Percentiles rank a stretch among this genome's conserved stretches.
phyloP scores from a whole-genome alignment of 2,329 filamentous ascomycete species.

The Neocucurbitaria cava region DNA sequence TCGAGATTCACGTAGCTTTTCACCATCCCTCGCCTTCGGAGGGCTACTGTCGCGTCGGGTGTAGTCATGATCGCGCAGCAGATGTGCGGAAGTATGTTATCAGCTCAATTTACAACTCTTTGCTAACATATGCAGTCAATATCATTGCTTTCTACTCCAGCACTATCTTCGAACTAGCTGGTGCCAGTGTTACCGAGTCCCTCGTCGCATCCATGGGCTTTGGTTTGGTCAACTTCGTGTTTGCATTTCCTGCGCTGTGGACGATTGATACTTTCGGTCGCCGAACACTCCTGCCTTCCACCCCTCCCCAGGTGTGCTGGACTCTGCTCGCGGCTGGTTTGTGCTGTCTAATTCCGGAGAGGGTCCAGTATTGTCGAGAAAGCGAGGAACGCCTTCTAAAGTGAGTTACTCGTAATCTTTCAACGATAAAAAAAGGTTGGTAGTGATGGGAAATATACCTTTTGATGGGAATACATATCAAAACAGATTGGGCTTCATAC shows the following conservation, averaged over 20 bases:
- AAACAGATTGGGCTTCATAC: no score
- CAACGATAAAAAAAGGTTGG: no score
- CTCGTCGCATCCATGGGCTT: constrained; percentile 64
- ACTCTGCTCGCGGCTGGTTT: constrained; percentile 58
- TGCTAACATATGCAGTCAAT: constrained; percentile 36
- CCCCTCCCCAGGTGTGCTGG: constrained; percentile 58
- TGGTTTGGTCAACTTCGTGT: constrained; percentile 64
- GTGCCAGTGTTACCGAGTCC: constrained; percentile 46
- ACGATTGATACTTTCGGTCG: constrained; percentile 62
- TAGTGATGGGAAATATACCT: not conserved
- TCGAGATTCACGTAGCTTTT: constrained; percentile 63
- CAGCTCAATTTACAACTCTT: not conserved
- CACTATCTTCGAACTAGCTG: constrained; percentile 56
- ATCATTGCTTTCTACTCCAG: constrained; percentile 59
- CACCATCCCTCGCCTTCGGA: constrained; percentile 70
- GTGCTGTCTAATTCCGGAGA: constrained; percentile 58
- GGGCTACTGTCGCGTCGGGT: constrained; percentile 76
- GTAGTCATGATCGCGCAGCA: constrained; percentile 76
- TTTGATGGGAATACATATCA: not conserved
- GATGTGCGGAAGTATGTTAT: constrained; percentile 56
- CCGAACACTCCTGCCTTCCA: constrained; percentile 57
- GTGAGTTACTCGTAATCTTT: not conserved
- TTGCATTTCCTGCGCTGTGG: constrained; percentile 64
- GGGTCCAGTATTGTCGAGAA: constrained; percentile 15
- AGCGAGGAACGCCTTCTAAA: not conserved